Evolutionary conservation across 495 filamentous ascomycete species (phyloP), one percentile per base, ranked within the genome.

Genomic region (Lichenothelia convexa): DNA sequence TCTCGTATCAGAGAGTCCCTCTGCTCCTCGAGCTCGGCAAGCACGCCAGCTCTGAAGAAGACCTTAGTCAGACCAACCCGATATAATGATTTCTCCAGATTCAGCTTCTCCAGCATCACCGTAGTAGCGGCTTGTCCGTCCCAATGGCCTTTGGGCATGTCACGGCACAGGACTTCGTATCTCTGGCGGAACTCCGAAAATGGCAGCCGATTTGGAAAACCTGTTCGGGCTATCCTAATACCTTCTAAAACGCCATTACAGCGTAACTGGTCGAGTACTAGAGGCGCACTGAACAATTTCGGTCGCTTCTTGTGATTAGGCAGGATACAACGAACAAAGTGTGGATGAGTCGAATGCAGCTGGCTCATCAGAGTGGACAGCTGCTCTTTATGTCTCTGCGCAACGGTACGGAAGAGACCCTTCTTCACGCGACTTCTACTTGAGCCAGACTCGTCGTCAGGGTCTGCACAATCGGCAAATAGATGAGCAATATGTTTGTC

Each of bases 221-320:
- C 91, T 20, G 89, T 99, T 9, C 91, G 72, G 9, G 91, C 91
- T 54, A 99, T 99, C 37, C 91, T 67, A 50, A 99, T 99, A 32
- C 91, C 91, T 56, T 99, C 91, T 4, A 99, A 65, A 3, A 99
- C 91, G 76, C 91, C 91, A 52, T 99, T 99, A 56, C 91, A 99
- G 21, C 91, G 73, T 4, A 99, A 63, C 53, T 99, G 91, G 49
- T 99, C 91, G 13, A 99, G 61, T 2, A 99, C 91, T 4, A 95
- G 65, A 2, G 81, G 73, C 1, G 81, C 80, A 47, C 79, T 78
- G 48, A 94, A 74, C 54, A 83, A 78, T 58, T 94, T 95, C 2
- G 91, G 82, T n/a, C 77, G 68, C 55, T 99, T 99, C 59, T 87
- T 92, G 63, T 99, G 89, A 49, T 99, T 99, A 11, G 91, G 91